phyloP scores from a whole-genome alignment of 345 rosid species.

The Syzygium grande region DNA sequence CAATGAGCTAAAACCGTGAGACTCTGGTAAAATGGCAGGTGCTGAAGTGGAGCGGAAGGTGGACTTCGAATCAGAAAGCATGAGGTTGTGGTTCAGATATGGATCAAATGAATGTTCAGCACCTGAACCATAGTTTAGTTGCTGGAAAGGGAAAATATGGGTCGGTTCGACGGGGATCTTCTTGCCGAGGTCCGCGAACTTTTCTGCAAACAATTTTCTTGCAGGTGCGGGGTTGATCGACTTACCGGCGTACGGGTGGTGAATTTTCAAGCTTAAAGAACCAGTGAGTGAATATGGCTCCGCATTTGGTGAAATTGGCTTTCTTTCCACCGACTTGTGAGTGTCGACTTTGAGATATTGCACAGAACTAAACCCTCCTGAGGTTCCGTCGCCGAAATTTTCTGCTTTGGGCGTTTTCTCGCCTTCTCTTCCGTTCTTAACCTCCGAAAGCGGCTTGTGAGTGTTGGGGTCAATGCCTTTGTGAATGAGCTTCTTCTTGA shows the following conservation, averaged over 20 bases:
- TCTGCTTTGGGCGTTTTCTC: neutral
- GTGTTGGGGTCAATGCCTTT: constrained; percentile 15
- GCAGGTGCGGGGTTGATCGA: neutral
- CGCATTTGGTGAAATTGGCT: neutral
- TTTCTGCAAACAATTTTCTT: neutral
- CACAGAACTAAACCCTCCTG: neutral
- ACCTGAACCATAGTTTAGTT: neutral
- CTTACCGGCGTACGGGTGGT: neutral
- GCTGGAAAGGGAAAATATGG: constrained; percentile 4
- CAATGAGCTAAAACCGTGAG: neutral
- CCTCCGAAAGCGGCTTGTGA: constrained; percentile 5
- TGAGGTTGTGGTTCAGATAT: constrained; percentile 1
- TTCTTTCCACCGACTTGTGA: neutral
- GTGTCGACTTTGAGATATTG: neutral
- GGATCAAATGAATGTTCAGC: neutral
- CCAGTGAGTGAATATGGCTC: neutral
- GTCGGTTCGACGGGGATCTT: neutral
- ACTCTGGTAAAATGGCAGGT: neutral
- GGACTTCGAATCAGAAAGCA: neutral
- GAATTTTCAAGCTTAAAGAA: neutral
- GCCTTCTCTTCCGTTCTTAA: neutral
- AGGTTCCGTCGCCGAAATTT: neutral
- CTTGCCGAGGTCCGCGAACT: neutral
- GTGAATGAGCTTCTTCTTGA: constrained; percentile 16
- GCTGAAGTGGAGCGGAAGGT: neutral